A percentile compares a stretch with the other conserved stretches of the same genome.
Evolutionary conservation across 371 early-diverging fungal genomes (phyloP).

Genomic region (Rhizopus stolonifer): DNA sequence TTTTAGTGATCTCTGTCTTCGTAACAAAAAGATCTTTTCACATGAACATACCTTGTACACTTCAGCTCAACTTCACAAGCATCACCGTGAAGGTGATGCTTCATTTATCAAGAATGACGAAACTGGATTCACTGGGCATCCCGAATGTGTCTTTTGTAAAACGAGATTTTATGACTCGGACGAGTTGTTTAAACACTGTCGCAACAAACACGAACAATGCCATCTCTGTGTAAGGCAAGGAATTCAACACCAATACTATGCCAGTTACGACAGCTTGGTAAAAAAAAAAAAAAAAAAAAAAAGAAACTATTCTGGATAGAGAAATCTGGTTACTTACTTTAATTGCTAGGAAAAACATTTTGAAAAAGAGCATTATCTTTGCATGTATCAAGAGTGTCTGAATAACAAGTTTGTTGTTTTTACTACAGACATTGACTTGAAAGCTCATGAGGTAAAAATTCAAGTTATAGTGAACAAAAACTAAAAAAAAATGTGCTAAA

Average conservation of each 20-base stretch:
- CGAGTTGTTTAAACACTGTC: conserved; percentile 91
- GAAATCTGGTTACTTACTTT: neutral
- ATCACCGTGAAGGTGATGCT: conserved; percentile 67
- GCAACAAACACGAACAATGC: conserved; percentile 92
- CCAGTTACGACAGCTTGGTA: conserved; percentile 81
- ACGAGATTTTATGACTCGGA: conserved; percentile 85
- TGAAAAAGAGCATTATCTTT: conserved; percentile 77
- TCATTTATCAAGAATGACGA: conserved; percentile 59
- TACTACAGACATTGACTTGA: conserved; percentile 86
- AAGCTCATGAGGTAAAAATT: conserved; percentile 74
- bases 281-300: neutral
- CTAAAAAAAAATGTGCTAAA: too few species aligned
- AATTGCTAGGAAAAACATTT: conserved; percentile 78
- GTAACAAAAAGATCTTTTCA: conserved; percentile 88
- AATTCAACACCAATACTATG: conserved; percentile 80
- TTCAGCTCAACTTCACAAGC: conserved; percentile 61
- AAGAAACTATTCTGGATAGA: too few species aligned
- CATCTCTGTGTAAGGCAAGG: conserved; percentile 80
- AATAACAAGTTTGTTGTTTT: conserved; percentile 96
- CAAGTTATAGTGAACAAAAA: too few species aligned
- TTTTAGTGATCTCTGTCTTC: conserved; percentile 82
- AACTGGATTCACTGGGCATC: conserved; percentile 90
- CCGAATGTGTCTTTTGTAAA: conserved; percentile 87
- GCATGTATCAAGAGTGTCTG: conserved; percentile 79
- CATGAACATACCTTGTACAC: conserved; percentile 88